Evolutionary conservation across 1,284 basidiomycete genomes (phyloP), one percentile per base, ranked within the genome.

Genomic region (Microbotryomycetes sp.): DNA sequence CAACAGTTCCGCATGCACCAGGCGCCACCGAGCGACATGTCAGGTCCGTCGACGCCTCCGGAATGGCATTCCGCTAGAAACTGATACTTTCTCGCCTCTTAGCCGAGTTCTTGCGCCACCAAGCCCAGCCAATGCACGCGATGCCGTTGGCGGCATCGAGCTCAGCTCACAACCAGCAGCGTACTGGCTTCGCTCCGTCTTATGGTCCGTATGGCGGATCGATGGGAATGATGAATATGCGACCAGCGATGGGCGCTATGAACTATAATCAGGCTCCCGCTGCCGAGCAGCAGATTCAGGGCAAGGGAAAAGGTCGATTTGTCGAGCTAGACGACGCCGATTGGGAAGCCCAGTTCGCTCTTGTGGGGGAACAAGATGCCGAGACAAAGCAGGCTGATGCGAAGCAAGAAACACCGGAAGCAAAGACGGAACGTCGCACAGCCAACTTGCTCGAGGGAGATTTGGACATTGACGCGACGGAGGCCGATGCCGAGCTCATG

Each of bases 281-380:
- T 4, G 7, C 52, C 16, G 54, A 52, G 52, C 57, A 45, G 15
- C 57, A 62, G 26, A 5, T 31, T 18, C 41, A 56, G 35, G 65
- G 61, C 27, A 69, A 72, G 47, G 67, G 69, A 31, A 72, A 70
- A 46, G 65, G 59, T 5, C 62, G 70, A 18, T 66, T 74, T 24
- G 69, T 73, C 54, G 73, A 74, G 56, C 65, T 74, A 24, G 64
- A 62, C 51, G 73, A 73, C 16, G 61, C 69, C 35, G 65, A 68
- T 4, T 94, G 91, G 91, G 92, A 94, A 73, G 83, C 85, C 7
- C 86, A 93, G 74, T 90, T 92, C 71, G 88, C 87, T 61, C 85
- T 89, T 69, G 76, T 88, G 45, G 87, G 89, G 83, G 79, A 79
- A 31, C 15, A 35, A 55, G 26, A 45, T 30, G 30, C 15, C 35